Evolutionary conservation across 805 yeast species (phyloP), one percentile per base, ranked within the genome.

Genomic region (Lipomyces spencermartinsiae): DNA sequence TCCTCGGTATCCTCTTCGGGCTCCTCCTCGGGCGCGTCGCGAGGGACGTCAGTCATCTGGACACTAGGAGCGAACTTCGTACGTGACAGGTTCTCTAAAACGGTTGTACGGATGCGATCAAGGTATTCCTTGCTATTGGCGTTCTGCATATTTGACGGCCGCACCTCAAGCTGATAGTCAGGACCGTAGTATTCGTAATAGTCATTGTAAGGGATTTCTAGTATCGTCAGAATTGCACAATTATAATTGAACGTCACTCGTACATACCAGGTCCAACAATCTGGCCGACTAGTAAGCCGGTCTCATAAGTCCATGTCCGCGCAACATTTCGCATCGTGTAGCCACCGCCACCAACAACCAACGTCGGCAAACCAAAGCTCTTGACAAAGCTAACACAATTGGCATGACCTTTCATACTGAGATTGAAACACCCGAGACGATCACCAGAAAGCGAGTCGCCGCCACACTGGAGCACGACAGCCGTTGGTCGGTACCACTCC

Each of bases 51-150:
- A 73, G 91, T 89, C 88, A 92, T 86, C 80, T 94, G 98, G 43
- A 94, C 98, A 63, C 97, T 90, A n/a, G 99, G 99, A 0, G 98
- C 97, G 79, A 89, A 92, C 79, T 91, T 89, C n/a, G 98, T 92
- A 74, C 91, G 87, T 74, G 92, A 96, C 76, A 94, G 82, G 80
- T 91, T 93, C 67, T 86, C 82, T 63, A 90, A 84, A 63, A 94
- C 90, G 74, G 89, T 91, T 12, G 91, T 84, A 75, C 92, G 81
- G 62, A 94, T 89, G 78, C 92, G 90, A 79, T 92, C 92, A 74
- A 94, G 83, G 77, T 93, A 94, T 78, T 93, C 98, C 31, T 96
- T 94, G 31, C 94, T 87, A 80, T 94, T 94, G 62, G 97, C 97
- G 80, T 94, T 94, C 81, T 90, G 91, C 98, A 94, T 94, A 80